Conservation (phyloP, 371 early-diverging fungal genomes). For the Apophysomyces trapeziformis region DNA sequence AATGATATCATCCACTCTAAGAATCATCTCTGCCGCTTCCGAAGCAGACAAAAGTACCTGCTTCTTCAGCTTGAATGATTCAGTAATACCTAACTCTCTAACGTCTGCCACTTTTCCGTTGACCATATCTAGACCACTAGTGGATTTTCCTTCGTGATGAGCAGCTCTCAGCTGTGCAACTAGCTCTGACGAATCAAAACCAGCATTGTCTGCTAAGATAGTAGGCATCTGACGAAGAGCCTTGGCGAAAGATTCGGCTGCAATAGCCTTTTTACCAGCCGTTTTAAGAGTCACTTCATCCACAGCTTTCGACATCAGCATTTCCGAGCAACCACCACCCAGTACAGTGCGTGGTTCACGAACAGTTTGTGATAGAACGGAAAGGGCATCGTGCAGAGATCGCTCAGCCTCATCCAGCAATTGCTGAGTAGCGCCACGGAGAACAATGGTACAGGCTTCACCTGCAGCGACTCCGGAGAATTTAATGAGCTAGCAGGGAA, state of each 20-base stretch:
- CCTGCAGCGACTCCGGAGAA: slow-evolving; percentile 97
- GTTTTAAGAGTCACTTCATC: slow-evolving; percentile 92
- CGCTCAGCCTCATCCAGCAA: slow-evolving; percentile 99
- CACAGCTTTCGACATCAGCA: slow-evolving; percentile 96
- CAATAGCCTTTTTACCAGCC: slow-evolving; percentile 96
- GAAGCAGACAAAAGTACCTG: slow-evolving; percentile 97
- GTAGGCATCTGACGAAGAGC: slow-evolving; percentile 98
- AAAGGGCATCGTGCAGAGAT: slow-evolving; percentile 98
- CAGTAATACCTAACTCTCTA: slow-evolving; percentile 91
- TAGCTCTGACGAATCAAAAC: slow-evolving; percentile 95
- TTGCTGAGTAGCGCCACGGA: slow-evolving; percentile 98
- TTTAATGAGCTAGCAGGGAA: slow-evolving; percentile 73
- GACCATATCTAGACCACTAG: slow-evolving; percentile 92
- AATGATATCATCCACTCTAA: slow-evolving; percentile 99
- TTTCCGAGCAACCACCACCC: slow-evolving; percentile 98
- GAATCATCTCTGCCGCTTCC: slow-evolving; percentile 99
- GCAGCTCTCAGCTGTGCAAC: slow-evolving; percentile 92
- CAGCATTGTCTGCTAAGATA: slow-evolving; percentile 99
- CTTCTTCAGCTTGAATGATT: slow-evolving; percentile 98
- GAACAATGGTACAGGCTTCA: slow-evolving; percentile 98
- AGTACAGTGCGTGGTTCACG: slow-evolving; percentile 94
- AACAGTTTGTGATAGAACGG: slow-evolving; percentile 97
- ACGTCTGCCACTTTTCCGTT: slow-evolving; percentile 86
- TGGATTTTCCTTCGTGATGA: slow-evolving; percentile 85
- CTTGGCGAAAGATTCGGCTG: slow-evolving; percentile 95